Percentiles rank a stretch among this genome's conserved stretches.
Evolutionary conservation across 2,329 filamentous ascomycete species (phyloP).

Genomic region (Diaporthe sp.): DNA sequence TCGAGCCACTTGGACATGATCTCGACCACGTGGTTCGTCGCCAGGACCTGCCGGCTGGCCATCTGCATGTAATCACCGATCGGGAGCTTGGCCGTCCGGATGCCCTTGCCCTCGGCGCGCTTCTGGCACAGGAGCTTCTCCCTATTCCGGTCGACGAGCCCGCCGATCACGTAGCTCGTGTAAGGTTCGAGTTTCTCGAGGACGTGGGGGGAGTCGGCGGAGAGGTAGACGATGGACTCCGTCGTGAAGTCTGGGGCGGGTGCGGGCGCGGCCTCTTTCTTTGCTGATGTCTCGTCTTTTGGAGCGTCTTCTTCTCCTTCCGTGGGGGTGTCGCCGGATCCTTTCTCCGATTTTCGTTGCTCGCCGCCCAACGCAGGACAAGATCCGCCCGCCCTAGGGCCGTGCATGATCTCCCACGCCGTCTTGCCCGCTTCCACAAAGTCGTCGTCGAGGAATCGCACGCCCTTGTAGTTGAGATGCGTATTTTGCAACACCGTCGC

Average conservation of each 20-base stretch:
- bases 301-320: constrained; percentile 45
- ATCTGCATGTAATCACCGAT: constrained; percentile 97
- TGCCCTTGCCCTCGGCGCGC: constrained; percentile 78
- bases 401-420: constrained; percentile 78
- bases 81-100: constrained; percentile 91
- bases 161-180: constrained; percentile 93
- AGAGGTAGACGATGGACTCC: constrained; percentile 82
- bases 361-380: constrained; percentile 66
- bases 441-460: constrained; percentile 80
- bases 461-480: constrained; percentile 84
- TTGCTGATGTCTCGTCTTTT: background rate
- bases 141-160: constrained; percentile 94
- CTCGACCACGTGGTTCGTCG: constrained; percentile 96
- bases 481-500: constrained; percentile 80
- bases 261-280: constrained; percentile 50
- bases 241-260: constrained; percentile 52
- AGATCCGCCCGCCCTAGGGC: constrained; percentile 61
- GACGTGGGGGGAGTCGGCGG: constrained; percentile 90
- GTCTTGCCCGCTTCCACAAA: constrained; percentile 78
- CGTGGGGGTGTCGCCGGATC: constrained; percentile 45
- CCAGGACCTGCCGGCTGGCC: constrained; percentile 86
- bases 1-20: constrained; percentile 97
- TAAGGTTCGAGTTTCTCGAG: constrained; percentile 87
- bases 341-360: constrained; percentile 53
- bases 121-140: constrained; percentile 96